Conservation (phyloP, 2,329 filamentous ascomycete genomes). For the Colletotrichum sansevieriae region DNA sequence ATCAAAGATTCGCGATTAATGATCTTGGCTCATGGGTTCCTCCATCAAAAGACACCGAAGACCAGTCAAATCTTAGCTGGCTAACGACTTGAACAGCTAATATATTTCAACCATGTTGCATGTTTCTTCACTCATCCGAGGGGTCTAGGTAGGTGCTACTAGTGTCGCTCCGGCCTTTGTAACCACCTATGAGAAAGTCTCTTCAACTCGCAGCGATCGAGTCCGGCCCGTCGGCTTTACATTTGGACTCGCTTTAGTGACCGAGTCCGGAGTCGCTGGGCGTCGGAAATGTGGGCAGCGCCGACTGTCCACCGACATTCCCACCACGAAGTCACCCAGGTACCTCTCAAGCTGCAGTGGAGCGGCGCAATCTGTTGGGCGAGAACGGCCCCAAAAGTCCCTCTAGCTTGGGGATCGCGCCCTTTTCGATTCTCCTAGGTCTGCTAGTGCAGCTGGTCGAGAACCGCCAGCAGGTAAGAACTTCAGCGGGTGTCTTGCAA, state of each 20-base stretch:
- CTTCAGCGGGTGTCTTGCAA: conserved; percentile 3
- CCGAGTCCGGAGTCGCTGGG: conserved; percentile 30
- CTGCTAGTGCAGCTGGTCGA: conserved; percentile 30
- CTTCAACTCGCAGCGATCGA: too few species aligned
- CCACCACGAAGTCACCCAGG: conserved; percentile 9
- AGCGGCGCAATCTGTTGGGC: conserved; percentile 29
- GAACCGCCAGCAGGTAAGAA: conserved; percentile 9
- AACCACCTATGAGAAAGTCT: background rate
- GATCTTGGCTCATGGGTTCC: too few species aligned
- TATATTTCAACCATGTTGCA: too few species aligned
- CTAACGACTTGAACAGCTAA: too few species aligned
- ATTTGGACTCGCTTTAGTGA: conserved; percentile 18
- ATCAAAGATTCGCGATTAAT: too few species aligned
- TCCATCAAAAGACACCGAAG: too few species aligned
- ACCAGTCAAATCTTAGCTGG: too few species aligned
- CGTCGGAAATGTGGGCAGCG: conserved; percentile 33
- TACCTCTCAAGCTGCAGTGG: conserved; percentile 21
- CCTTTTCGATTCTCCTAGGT: conserved; percentile 16
- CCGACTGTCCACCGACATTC: conserved; percentile 17
- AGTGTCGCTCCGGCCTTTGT: background rate
- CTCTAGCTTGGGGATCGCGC: conserved; percentile 21
- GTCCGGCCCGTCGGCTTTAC: background rate
- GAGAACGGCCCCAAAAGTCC: conserved; percentile 24
- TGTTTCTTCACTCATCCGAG: too few species aligned
- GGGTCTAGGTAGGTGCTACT: background rate